Evolutionary conservation across 495 filamentous ascomycete species (phyloP).

Genomic region (Aspergillus coremiiformis): DNA sequence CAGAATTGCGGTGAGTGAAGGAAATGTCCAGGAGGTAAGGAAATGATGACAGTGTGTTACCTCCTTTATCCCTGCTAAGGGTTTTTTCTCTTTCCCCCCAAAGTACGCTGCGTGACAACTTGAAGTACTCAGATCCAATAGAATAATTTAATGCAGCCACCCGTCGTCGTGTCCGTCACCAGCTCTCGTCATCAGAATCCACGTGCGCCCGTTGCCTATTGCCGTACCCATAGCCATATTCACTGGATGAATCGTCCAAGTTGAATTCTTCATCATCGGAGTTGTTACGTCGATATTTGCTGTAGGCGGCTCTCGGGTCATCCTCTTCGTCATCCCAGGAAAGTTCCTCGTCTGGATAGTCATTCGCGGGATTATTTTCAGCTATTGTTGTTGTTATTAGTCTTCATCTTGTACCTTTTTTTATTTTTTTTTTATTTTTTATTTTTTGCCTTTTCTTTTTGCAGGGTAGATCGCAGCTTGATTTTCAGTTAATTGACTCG

Average conservation of each 20-base stretch:
- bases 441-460: no score
- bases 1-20: slow-evolving; percentile 4
- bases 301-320: slow-evolving; percentile 42
- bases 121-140: background rate
- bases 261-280: slow-evolving; percentile 54
- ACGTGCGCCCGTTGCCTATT: slow-evolving; percentile 18
- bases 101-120: background rate
- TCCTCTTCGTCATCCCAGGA: slow-evolving; percentile 51
- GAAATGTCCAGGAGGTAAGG: background rate
- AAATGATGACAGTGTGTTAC: background rate
- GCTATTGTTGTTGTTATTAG: slow-evolving; percentile 27
- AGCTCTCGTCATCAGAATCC: slow-evolving; percentile 31
- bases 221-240: slow-evolving; percentile 23
- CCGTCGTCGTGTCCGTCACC: slow-evolving; percentile 13
- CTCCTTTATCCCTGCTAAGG: background rate
- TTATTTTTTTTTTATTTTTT: background rate
- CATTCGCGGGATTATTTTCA: slow-evolving; percentile 58
- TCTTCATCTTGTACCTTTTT: background rate
- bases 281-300: slow-evolving; percentile 29
- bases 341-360: slow-evolving; percentile 62
- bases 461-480: background rate
- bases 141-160: slow-evolving; percentile 12
- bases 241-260: slow-evolving; percentile 42
- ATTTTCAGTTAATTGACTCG: background rate
- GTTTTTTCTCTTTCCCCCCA: background rate